These are phyloP conservation scores for Cornus florida DNA, from an alignment of 148 eudicot genomes.

Conservation along the genomic window DNA sequence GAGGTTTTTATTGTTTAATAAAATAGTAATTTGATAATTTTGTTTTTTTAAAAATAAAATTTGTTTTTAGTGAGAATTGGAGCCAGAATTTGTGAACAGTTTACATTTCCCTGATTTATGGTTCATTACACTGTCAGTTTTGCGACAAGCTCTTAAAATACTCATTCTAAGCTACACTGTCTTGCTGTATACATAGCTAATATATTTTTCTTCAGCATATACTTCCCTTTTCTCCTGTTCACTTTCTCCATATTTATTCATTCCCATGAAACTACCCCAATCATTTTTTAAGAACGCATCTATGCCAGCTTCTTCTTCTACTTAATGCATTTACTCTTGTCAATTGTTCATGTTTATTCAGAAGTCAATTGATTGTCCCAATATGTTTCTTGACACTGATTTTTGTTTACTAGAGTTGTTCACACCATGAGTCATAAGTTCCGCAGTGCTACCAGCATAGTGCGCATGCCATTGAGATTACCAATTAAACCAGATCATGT, in stretches of 20 bases:
- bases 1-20: background rate
- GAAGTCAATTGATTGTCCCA: background rate
- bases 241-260: background rate
- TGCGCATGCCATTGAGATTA: conserved; percentile 49
- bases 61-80: background rate
- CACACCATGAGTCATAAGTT: conserved; percentile 83
- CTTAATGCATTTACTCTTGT: background rate
- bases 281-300: background rate
- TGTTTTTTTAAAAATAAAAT: background rate
- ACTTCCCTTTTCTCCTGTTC: background rate
- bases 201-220: background rate
- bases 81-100: background rate
- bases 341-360: background rate
- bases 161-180: background rate
- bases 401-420: conserved; percentile 58
- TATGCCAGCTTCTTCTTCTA: background rate
- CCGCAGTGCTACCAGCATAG: conserved; percentile 75
- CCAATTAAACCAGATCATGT: conserved; percentile 77
- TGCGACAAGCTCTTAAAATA: background rate
- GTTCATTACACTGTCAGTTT: background rate
- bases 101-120: background rate
- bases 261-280: background rate
- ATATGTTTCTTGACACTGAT: conserved; percentile 20
- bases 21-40: background rate
- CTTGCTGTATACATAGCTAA: background rate